A percentile compares a stretch with the other conserved stretches of the same genome.
These are phyloP conservation scores for Butyriboletus loyo DNA, from an alignment of 768 basidiomycete species.

Conservation along the genomic window DNA sequence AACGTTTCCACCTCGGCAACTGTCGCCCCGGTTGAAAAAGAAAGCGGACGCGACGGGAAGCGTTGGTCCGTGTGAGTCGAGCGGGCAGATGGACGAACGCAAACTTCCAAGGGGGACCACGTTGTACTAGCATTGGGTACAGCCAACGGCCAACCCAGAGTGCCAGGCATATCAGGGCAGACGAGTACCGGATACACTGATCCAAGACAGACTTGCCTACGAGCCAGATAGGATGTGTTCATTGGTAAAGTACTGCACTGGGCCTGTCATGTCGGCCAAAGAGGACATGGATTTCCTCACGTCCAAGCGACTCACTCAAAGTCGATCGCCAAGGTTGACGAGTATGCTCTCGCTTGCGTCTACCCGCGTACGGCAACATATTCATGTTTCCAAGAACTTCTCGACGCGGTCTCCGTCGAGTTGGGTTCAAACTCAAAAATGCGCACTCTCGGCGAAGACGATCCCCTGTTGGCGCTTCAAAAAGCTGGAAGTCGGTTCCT, in stretches of 20 bases:
- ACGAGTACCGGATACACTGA: slow-evolving; percentile 19
- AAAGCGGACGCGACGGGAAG: background rate
- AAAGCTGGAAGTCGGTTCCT: no score
- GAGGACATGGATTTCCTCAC: slow-evolving; percentile 19
- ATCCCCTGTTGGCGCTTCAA: slow-evolving; percentile 42
- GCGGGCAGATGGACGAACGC: background rate
- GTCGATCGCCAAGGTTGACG: background rate
- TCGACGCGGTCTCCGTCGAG: slow-evolving; percentile 52
- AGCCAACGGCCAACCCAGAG: slow-evolving; percentile 24
- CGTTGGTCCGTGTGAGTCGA: background rate
- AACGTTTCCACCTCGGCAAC: background rate
- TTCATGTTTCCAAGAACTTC: slow-evolving; percentile 34
- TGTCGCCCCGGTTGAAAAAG: background rate
- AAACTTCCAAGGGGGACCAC: background rate
- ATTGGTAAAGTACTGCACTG: no score
- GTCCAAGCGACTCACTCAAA: slow-evolving; percentile 29
- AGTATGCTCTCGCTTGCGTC: background rate
- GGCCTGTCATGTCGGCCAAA: slow-evolving; percentile 44
- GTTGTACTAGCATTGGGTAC: background rate
- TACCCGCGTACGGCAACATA: background rate
- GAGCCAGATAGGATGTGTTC: slow-evolving; percentile 45
- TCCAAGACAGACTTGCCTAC: background rate
- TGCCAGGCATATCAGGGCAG: slow-evolving; percentile 43
- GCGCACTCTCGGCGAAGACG: slow-evolving; percentile 47
- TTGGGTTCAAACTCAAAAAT: slow-evolving; percentile 58